These are phyloP conservation scores for Diaporthe sp. DNA, from an alignment of 2,329 filamentous ascomycete species.

Conservation along the genomic window DNA sequence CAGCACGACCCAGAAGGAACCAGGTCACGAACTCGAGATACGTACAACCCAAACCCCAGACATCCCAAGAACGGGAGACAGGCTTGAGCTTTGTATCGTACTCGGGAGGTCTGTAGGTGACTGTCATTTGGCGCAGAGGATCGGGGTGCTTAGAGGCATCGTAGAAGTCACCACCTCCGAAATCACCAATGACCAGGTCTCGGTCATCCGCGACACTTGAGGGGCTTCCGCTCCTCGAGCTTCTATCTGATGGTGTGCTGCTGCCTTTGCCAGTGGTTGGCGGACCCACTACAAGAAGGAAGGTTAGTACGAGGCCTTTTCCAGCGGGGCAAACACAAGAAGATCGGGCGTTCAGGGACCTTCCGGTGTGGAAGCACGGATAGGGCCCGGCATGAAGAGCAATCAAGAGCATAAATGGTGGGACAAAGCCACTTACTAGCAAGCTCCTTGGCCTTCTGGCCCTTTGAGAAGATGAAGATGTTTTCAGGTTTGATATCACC, in stretches of 20 bases:
- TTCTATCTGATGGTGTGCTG: slow-evolving; percentile 18
- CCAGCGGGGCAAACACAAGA: background rate
- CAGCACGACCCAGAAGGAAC: slow-evolving; percentile 38
- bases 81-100: slow-evolving; percentile 40
- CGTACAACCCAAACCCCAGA: slow-evolving; percentile 44
- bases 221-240: slow-evolving; percentile 32
- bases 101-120: slow-evolving; percentile 39
- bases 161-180: slow-evolving; percentile 41
- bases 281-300: slow-evolving; percentile 28
- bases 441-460: slow-evolving; percentile 35
- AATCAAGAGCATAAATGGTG: background rate
- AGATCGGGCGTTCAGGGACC: too few relatives aligned
- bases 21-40: slow-evolving; percentile 44
- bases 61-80: slow-evolving; percentile 42
- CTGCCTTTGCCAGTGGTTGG: slow-evolving; percentile 29
- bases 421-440: background rate
- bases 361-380: background rate
- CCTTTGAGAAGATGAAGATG: slow-evolving; percentile 40
- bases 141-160: slow-evolving; percentile 36
- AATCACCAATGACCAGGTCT: slow-evolving; percentile 38
- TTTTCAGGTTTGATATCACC: slow-evolving; percentile 41
- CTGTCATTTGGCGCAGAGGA: slow-evolving; percentile 38
- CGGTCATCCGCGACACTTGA: slow-evolving; percentile 32
- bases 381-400: background rate
- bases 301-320: background rate